Conservation (phyloP, 129 eudicot genomes). For the Pulicaria dysenterica region DNA sequence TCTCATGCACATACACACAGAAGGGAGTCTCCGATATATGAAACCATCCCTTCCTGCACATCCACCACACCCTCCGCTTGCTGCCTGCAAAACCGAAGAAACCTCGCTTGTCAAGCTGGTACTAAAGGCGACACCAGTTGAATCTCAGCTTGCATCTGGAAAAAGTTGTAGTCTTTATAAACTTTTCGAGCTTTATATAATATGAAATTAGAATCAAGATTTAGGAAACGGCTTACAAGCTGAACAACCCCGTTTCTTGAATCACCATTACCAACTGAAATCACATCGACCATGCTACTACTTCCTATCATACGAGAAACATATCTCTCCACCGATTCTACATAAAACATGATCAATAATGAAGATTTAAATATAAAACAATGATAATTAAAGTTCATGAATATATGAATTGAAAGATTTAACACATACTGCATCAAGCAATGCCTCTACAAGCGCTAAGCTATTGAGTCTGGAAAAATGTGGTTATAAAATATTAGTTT, state of each 20-base stretch:
- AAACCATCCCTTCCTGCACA: conserved; percentile 51
- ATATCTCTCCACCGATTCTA: conserved; percentile 69
- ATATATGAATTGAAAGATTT: background rate
- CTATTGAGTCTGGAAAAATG: conserved; percentile 56
- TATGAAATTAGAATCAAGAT: background rate
- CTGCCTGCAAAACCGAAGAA: conserved; percentile 77
- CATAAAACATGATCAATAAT: background rate
- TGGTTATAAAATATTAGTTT: background rate
- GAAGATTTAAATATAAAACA: background rate
- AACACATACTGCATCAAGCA: conserved; percentile 61
- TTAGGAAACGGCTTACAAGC: conserved; percentile 43
- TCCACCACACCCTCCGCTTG: conserved; percentile 74
- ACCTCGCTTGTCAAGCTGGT: conserved; percentile 62
- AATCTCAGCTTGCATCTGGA: conserved; percentile 82
- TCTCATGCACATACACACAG: conserved; percentile 75
- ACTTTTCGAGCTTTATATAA: background rate
- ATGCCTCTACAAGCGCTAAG: conserved; percentile 53
- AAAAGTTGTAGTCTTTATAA: background rate
- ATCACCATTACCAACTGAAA: conserved; percentile 57
- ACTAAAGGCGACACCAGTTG: conserved; percentile 72
- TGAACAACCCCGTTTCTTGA: conserved; percentile 63
- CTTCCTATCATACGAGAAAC: conserved; percentile 63
- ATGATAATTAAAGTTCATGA: background rate
- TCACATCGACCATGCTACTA: conserved; percentile 46
- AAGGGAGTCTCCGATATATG: conserved; percentile 74